Evolutionary conservation across 768 basidiomycete genomes (phyloP).

Genomic region (Mycena epipterygia): DNA sequence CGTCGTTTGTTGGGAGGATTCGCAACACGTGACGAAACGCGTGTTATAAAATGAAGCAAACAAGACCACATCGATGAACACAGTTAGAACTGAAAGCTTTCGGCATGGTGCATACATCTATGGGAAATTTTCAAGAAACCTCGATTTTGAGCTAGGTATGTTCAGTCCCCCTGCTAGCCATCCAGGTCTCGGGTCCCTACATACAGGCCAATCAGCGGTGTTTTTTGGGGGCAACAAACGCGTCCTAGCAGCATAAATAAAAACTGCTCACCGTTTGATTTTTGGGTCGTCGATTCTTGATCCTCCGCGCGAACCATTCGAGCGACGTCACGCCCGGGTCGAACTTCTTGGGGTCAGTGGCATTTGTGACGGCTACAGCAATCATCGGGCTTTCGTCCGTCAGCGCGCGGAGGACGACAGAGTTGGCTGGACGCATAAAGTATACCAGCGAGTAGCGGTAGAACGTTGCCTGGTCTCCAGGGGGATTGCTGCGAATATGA

Average conservation of each 20-base stretch:
- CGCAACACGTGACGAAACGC: too few species aligned
- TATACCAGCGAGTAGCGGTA: constrained; percentile 79
- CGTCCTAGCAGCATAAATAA: neutral
- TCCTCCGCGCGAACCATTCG: constrained; percentile 61
- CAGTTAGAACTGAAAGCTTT: too few species aligned
- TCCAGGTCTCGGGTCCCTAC: constrained; percentile 65
- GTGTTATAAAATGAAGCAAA: too few species aligned
- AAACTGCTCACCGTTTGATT: constrained; percentile 54
- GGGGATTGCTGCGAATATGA: constrained; percentile 62
- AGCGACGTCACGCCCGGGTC: constrained; percentile 52
- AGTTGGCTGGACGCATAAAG: constrained; percentile 74
- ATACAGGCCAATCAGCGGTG: too few species aligned
- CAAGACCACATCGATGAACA: too few species aligned
- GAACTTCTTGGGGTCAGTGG: constrained; percentile 54
- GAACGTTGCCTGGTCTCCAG: constrained; percentile 63
- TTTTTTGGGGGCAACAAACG: too few species aligned
- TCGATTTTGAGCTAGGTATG: too few species aligned
- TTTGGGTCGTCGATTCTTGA: constrained; percentile 59
- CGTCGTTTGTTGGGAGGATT: too few species aligned
- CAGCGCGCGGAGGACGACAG: constrained; percentile 63
- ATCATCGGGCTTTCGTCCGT: constrained; percentile 65
- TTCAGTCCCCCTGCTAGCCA: constrained; percentile 61
- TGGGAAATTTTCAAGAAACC: too few species aligned
- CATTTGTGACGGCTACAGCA: constrained; percentile 55
- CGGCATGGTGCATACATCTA: too few species aligned